Evolutionary conservation across 345 rosid species (phyloP), one percentile per base, ranked within the genome.

Genomic region (Raphanus raphanistrum): DNA sequence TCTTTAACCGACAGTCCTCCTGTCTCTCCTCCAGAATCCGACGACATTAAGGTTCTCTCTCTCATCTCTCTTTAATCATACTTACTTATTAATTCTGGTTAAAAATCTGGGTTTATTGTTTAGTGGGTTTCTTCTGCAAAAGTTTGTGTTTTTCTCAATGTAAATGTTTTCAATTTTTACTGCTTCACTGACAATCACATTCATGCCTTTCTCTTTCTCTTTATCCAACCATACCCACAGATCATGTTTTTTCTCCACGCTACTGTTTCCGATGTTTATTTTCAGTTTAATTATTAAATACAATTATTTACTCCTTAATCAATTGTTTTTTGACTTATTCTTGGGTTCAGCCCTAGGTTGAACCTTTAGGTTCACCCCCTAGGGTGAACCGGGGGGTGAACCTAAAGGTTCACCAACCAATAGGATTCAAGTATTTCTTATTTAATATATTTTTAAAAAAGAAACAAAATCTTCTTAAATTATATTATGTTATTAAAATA

Each of bases 1-100:
- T 92, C 98, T 16, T 84, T 90, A 12, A 90, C 98, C 10, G 99
- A 96, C 82, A 96, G 98, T 79, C 99, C 99, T 27, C 55, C 55
- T 15, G 55, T 48, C 55, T 48, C 55, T 48, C 99, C 99, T 25
- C 89, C 98, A 1, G 97, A 93, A 36, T 67, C 88, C 67, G 98
- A 93, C 73, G 98, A 93, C 54, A 78, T 81, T 64, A 96, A 96
- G 98, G 98, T 92, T 76, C 12, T 38, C 21, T 15, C 0, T 4
- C 21, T 12, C 0, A 2, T 65, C 25, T 8, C 10, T 58, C 54
- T 25, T 11, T 15, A 63, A 10, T 63, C 41, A 48, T 48, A 41
- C 2, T 28, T 28, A 48, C 55, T 48, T 6, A 32, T 32, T 28
- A 12, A 60, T 26, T 59, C 29, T 59, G n/a, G 9, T 27, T 4